phyloP scores from a whole-genome alignment of 2,329 filamentous ascomycete genomes.

The Neophaeococcomyces aloes region DNA sequence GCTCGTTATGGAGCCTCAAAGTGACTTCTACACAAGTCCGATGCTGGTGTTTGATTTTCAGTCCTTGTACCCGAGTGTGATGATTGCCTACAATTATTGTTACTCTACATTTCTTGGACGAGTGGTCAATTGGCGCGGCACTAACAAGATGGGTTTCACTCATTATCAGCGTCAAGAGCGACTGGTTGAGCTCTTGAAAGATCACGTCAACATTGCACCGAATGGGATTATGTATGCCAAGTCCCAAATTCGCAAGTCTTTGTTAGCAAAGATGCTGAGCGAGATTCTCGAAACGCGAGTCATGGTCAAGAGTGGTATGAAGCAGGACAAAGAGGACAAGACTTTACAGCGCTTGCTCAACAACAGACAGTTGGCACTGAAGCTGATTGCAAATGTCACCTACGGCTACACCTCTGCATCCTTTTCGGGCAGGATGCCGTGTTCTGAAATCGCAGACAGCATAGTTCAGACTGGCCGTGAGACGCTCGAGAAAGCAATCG shows the following conservation, averaged over 20 bases:
- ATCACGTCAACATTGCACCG: slow-evolving; percentile 82
- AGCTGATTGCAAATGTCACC: slow-evolving; percentile 95
- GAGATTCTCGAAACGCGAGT: slow-evolving; percentile 93
- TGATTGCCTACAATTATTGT: slow-evolving; percentile 99
- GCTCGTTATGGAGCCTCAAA: slow-evolving; percentile 94
- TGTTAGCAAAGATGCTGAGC: slow-evolving; percentile 90
- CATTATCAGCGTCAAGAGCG: slow-evolving; percentile 70
- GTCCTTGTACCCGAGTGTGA: slow-evolving; percentile 88
- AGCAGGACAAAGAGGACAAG: slow-evolving; percentile 79
- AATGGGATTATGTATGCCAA: slow-evolving; percentile 97
- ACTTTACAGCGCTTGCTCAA: slow-evolving; percentile 77
- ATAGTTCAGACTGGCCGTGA: slow-evolving; percentile 95
- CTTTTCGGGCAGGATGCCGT: slow-evolving; percentile 95
- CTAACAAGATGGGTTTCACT: slow-evolving; percentile 87
- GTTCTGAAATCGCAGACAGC: slow-evolving; percentile 92
- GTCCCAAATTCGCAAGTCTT: slow-evolving; percentile 71
- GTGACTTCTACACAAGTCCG: slow-evolving; percentile 83
- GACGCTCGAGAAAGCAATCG: slow-evolving; percentile 87
- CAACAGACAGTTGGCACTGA: slow-evolving; percentile 85
- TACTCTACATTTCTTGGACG: slow-evolving; percentile 93
- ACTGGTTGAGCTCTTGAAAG: slow-evolving; percentile 65
- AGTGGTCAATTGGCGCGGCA: slow-evolving; percentile 75
- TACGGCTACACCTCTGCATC: slow-evolving; percentile 97
- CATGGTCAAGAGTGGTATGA: slow-evolving; percentile 98
- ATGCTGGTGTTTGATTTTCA: slow-evolving; percentile 91